These are phyloP conservation scores for Cupressus sempervirens DNA, from an alignment of 75 land plant genomes.

Conservation along the genomic window DNA sequence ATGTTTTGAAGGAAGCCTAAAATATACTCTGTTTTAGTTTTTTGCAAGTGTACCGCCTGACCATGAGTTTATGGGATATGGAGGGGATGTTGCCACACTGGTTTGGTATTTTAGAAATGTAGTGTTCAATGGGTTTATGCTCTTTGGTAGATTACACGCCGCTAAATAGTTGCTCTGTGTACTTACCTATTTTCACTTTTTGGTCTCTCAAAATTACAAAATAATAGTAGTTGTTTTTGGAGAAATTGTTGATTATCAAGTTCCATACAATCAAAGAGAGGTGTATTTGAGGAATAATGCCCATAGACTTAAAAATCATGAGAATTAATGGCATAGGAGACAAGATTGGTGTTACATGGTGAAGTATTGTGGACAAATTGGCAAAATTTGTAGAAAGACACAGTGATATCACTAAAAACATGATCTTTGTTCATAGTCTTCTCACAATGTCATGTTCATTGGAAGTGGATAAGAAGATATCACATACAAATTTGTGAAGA, in stretches of 20 bases:
- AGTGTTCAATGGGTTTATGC: neutral
- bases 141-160: neutral
- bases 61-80: neutral
- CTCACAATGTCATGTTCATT: neutral
- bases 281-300: neutral
- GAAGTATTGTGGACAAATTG: neutral
- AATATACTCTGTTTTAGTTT: too few relatives aligned
- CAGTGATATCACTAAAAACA: neutral
- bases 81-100: neutral
- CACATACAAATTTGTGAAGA: neutral
- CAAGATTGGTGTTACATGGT: neutral
- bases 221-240: neutral
- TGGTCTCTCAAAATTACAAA: neutral
- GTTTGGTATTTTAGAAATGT: neutral
- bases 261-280: neutral
- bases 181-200: neutral
- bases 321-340: neutral
- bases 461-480: neutral
- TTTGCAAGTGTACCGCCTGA: too few relatives aligned
- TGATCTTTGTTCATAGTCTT: neutral
- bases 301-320: neutral
- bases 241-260: neutral
- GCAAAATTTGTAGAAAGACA: neutral
- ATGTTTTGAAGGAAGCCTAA: too few relatives aligned
- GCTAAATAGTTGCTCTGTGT: neutral